These are phyloP conservation scores for Saturnispora galanensis DNA, from an alignment of 805 yeast genomes.

Conservation along the genomic window DNA sequence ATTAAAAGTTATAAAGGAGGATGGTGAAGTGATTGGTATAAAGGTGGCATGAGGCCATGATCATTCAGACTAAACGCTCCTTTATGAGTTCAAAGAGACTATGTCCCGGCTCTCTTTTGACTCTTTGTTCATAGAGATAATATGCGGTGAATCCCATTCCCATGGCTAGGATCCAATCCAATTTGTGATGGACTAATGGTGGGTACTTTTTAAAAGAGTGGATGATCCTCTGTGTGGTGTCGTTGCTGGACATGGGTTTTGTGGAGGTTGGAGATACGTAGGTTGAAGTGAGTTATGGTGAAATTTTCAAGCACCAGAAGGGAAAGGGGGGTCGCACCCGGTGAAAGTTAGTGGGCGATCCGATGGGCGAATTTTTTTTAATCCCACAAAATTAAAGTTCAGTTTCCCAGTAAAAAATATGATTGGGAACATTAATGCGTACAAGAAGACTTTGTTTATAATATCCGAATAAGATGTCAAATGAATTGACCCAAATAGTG, in stretches of 20 bases:
- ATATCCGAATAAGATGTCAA: no score
- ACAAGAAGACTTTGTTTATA: no score
- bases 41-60: constrained; percentile 5
- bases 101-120: constrained; percentile 51
- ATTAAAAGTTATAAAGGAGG: constrained; percentile 2
- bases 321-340: no score
- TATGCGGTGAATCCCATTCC: constrained; percentile 54
- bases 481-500: no score
- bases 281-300: no score
- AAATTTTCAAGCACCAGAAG: no score
- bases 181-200: constrained; percentile 26
- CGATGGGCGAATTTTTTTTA: no score
- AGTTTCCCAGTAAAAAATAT: no score
- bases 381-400: no score
- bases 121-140: constrained; percentile 51
- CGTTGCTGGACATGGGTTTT: neutral
- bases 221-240: neutral
- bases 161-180: constrained; percentile 60
- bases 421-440: no score
- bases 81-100: constrained; percentile 40
- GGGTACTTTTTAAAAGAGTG: constrained; percentile 6
- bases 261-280: neutral
- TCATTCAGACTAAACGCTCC: constrained; percentile 6
- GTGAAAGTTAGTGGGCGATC: neutral
- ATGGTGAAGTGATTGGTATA: constrained; percentile 5